These are phyloP conservation scores for Sugiyamaella novakii DNA, from an alignment of 1,139 yeast genomes.

Conservation along the genomic window DNA sequence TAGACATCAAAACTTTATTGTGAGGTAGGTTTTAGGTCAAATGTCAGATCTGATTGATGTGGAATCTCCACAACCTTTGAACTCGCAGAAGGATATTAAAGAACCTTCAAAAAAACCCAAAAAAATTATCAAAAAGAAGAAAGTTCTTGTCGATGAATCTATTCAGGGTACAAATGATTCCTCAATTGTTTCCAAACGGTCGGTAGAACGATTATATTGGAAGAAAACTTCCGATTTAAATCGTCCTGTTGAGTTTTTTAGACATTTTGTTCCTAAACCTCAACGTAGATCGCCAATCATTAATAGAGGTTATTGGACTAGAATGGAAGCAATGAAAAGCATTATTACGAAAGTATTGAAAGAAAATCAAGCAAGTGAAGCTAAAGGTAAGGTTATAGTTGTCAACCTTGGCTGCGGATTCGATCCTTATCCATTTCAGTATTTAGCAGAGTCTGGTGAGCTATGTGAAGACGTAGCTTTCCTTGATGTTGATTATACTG, in stretches of 20 bases:
- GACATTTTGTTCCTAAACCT: constrained; percentile 66
- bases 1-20: no score
- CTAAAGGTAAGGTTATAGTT: constrained; percentile 47
- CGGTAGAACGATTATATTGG: constrained; percentile 69
- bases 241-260: constrained; percentile 53
- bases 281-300: constrained; percentile 78
- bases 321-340: constrained; percentile 69
- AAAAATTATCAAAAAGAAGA: constrained; percentile 25
- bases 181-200: constrained; percentile 78
- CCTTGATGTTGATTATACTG: constrained; percentile 77
- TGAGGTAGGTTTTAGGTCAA: no score
- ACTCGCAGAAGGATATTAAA: no score
- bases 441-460: constrained; percentile 48
- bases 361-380: constrained; percentile 6
- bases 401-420: constrained; percentile 83
- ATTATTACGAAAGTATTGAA: constrained; percentile 52
- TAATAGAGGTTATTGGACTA: constrained; percentile 80
- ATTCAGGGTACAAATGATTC: constrained; percentile 84
- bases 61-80: no score
- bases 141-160: constrained; percentile 45
- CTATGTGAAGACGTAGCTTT: constrained; percentile 47
- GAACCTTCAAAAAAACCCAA: no score
- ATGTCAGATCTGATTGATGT: no score
- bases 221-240: constrained; percentile 38
- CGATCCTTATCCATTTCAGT: constrained; percentile 63